Evolutionary conservation across 345 rosid genomes (phyloP), one percentile per base, ranked within the genome.

Genomic region (Balakata baccata): DNA sequence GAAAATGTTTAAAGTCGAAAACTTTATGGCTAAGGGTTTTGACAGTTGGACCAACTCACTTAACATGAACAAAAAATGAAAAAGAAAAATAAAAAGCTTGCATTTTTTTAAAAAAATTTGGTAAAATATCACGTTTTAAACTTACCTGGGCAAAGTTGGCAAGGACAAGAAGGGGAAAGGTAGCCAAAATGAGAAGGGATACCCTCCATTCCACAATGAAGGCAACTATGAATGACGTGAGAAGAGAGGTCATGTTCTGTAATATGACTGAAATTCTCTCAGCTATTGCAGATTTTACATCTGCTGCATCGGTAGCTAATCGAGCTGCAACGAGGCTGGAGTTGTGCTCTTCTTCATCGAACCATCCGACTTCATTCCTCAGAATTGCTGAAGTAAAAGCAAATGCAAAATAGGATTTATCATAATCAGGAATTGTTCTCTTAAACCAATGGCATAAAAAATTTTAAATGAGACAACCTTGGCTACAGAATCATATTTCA

Each of bases 291-390:
- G 99, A 90, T 84, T 95, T 95, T 50, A 95, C 96, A 67, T 95
- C 99, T 0, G 94, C 97, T 18, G 99, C 99, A 77, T 95, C 99
- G 0, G 97, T 90, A 37, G 98, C 92, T 78, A 95, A 77, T 43
- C 91, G 80, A 29, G 98, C 97, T 22, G 98, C 92, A 63, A 95
- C 83, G 3, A 93, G 85, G 87, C 98, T 91, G 10, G 99, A 95
- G 85, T 95, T 95, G 81, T 95, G 98, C 82, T 93, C 99, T 77
- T 95, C 99, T 62, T 95, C 98, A 23, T 95, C 99, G 29, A 87
- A 95, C 99, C 99, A 95, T 82, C 99, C 99, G 29, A 95, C 98
- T 82, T 95, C 99, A 60, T 95, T 95, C 89, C 94, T 87, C 79
- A 95, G 73, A 64, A 95, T 95, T 64, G 97, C 99, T 95, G 82